Percentiles rank a stretch among this genome's conserved stretches.
phyloP scores from a whole-genome alignment of 75 land plant species.

The Pseudotsuga menziesii region DNA sequence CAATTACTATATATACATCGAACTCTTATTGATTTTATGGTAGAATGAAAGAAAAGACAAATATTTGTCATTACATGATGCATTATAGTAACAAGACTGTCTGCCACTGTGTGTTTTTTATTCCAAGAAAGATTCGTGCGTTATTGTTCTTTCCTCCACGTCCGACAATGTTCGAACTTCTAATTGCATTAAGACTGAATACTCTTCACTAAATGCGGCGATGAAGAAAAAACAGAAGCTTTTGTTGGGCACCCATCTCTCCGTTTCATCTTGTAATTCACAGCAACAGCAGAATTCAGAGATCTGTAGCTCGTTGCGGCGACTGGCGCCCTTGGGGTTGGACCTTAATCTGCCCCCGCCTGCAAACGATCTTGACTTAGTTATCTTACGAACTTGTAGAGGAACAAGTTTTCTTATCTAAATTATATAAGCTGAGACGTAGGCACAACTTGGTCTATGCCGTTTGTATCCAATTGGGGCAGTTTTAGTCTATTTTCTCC shows the following conservation, averaged over 20 bases:
- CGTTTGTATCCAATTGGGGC: not conserved
- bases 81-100: not conserved
- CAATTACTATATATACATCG: too few species aligned
- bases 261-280: not conserved
- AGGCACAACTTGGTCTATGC: not conserved
- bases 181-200: not conserved
- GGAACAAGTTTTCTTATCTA: too few species aligned
- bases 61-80: too few species aligned
- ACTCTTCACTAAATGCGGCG: not conserved
- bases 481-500: too few species aligned
- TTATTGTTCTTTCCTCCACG: not conserved
- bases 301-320: not conserved
- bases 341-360: slow-evolving; percentile 4
- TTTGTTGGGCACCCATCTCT: not conserved
- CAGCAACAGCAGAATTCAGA: not conserved
- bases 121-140: not conserved
- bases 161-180: not conserved
- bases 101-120: not conserved
- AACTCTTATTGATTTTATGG: too few species aligned
- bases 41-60: too few species aligned
- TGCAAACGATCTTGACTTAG: not conserved
- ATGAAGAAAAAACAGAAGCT: not conserved
- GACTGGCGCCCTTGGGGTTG: not conserved
- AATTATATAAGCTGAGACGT: too few species aligned
- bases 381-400: too few species aligned